phyloP scores from a whole-genome alignment of 2,329 filamentous ascomycete genomes.

The Aspergillus pseudoterreus region DNA sequence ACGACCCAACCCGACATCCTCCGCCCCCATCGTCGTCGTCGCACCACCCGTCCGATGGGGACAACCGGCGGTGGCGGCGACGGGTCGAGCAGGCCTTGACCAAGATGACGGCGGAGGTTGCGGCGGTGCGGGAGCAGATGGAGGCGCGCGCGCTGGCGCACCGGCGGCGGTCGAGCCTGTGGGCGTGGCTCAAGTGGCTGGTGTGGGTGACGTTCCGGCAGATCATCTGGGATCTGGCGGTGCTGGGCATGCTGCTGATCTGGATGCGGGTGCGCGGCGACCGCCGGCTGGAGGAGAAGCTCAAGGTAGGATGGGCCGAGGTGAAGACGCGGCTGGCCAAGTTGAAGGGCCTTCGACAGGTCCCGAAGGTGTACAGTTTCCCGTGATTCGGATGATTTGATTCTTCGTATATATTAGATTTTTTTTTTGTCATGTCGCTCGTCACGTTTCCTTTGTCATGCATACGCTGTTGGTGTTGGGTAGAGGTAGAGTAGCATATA shows the following conservation, averaged over 20 bases:
- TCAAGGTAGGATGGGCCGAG: constrained; percentile 31
- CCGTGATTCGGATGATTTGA: constrained; percentile 14
- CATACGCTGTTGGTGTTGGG: neutral
- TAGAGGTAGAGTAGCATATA: neutral
- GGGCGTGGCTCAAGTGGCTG: constrained; percentile 68
- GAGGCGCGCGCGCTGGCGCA: constrained; percentile 70
- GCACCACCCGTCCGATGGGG: constrained; percentile 11
- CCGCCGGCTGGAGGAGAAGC: constrained; percentile 36
- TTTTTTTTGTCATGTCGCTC: neutral
- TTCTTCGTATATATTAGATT: constrained; percentile 2
- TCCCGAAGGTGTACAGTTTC: constrained; percentile 21
- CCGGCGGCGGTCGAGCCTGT: constrained; percentile 60
- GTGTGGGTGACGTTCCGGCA: constrained; percentile 70
- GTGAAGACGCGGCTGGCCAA: constrained; percentile 31
- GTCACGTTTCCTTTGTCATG: neutral
- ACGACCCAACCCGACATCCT: neutral
- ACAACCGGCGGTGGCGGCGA: constrained; percentile 66
- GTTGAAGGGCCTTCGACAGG: constrained; percentile 21
- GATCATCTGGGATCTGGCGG: constrained; percentile 64
- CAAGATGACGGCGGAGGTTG: constrained; percentile 86
- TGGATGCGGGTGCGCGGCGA: constrained; percentile 43
- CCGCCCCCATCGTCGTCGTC: neutral
- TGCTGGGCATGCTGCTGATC: constrained; percentile 41
- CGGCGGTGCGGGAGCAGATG: constrained; percentile 87
- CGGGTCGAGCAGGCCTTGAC: constrained; percentile 82